Base-by-base conservation (phyloP, 1,284 basidiomycete species). In the Cerioporus squamosus region DNA sequence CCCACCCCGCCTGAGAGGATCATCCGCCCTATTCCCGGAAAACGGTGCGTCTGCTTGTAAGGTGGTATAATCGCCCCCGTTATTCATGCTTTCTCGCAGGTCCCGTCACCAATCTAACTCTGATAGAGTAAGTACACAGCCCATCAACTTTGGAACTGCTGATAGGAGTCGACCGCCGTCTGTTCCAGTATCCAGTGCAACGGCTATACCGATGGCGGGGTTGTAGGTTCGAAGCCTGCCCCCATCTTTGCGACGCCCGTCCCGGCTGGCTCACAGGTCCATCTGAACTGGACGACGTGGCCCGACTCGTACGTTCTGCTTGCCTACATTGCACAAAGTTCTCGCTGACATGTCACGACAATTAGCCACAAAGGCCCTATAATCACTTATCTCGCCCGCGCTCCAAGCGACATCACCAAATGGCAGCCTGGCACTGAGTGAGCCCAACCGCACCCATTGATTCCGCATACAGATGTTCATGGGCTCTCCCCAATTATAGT, bases 271-370 rank as follows among this genome's bases (percentile, higher is more conserved):
- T 73, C 75, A 9, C 62, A 72, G 29, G 68, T 82, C 24, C 66
- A 72, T 17, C 65, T 82, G 23, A 79, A 81, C 66, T 82, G 81
- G 81, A 82, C 81, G 0, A 72, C 76, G 3, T 83, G 81, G 81
- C 80, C 79, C 1, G 74, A 75, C 44, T 77, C 74, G 55, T 80
- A 78, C 60, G 68, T 71, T 44, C n/a, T 23, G 6, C 23, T 33
- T 18, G 39, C 9, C 5, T 18, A 10, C 10, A 36, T 14, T 12
- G 9, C 53, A 23, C 50, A 10, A n/a, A n/a, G 14, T 3, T 17
- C 10, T 39, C n/a, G 24, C 12, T 12, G 17, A 12, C 6, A 18
- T 40, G 17, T 24, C 18, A n/a, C 1, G 12, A 0, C 1, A 31
- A 17, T 22, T 47, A 66, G 60, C 38, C 45, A 57, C 46, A 52